Conservation (phyloP, 2,329 filamentous ascomycete species). For the Chaetothyriales sp. region DNA sequence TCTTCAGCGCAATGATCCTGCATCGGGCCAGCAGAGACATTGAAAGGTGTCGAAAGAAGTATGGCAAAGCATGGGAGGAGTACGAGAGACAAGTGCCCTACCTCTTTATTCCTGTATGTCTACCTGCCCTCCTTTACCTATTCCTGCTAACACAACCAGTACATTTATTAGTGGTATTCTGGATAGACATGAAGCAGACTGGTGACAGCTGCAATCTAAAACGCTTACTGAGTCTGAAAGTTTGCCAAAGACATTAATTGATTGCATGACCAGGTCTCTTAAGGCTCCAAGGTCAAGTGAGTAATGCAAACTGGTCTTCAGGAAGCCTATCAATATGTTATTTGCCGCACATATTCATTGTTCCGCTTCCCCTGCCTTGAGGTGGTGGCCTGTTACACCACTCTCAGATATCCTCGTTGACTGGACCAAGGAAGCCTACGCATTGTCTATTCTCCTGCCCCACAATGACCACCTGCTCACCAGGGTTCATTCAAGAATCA, state of each 20-base stretch:
- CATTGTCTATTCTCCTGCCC: neutral
- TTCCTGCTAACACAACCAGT: neutral
- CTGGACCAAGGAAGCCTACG: neutral
- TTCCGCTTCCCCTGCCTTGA: neutral
- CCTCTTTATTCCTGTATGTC: slow-evolving; percentile 59
- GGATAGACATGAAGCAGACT: neutral
- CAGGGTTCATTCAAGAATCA: neutral
- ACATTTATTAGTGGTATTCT: neutral
- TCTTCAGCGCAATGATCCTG: slow-evolving; percentile 65
- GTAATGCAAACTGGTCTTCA: neutral
- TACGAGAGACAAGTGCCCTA: slow-evolving; percentile 70
- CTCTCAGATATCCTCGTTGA: neutral
- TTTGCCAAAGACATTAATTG: neutral
- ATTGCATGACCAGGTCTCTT: neutral
- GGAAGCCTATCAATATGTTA: neutral
- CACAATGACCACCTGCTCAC: neutral
- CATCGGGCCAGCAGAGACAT: slow-evolving; percentile 66
- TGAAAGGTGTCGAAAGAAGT: slow-evolving; percentile 58
- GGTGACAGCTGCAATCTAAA: neutral
- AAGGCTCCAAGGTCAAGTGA: neutral
- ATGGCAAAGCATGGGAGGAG: slow-evolving; percentile 67
- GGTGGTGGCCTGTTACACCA: neutral
- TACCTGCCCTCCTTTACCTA: neutral
- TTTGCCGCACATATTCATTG: neutral
- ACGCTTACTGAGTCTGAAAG: neutral